Evolutionary conservation across 139 green algal species (phyloP).

Genomic region (Chloropicon primus): DNA sequence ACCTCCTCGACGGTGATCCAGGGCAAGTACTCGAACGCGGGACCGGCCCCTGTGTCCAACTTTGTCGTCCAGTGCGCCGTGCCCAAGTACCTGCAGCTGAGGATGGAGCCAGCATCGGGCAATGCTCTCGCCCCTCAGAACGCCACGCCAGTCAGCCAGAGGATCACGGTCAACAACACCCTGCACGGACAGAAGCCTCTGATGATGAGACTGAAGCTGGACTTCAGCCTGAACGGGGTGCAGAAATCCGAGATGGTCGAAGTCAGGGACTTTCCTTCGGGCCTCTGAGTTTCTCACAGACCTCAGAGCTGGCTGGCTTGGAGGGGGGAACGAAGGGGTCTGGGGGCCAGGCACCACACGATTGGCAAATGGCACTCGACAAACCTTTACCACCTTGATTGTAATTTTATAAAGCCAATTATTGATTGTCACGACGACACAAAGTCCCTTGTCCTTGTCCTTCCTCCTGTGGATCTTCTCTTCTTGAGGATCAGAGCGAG

Average conservation of each 20-base stretch:
- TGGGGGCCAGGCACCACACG: too few relatives aligned
- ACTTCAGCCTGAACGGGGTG: neutral
- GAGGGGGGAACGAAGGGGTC: too few relatives aligned
- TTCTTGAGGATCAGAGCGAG: too few relatives aligned
- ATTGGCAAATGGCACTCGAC: too few relatives aligned
- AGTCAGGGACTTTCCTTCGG: neutral
- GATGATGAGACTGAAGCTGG: neutral
- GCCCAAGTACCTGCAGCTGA: neutral
- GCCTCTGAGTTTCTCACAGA: neutral
- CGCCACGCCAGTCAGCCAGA: neutral
- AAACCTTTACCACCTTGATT: too few relatives aligned
- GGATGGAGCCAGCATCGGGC: neutral
- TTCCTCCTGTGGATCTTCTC: too few relatives aligned
- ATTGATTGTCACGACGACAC: too few relatives aligned
- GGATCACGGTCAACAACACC: neutral
- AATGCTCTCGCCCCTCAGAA: neutral
- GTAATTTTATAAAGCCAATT: too few relatives aligned
- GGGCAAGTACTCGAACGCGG: neutral
- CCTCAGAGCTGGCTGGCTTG: too few relatives aligned
- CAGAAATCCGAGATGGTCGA: neutral
- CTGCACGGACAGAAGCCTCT: neutral
- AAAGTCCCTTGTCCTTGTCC: too few relatives aligned
- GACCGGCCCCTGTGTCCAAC: neutral
- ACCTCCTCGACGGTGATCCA: neutral
- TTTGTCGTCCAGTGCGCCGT: neutral